Conservation (phyloP, 805 yeast species). For the Candida vaughaniae region DNA sequence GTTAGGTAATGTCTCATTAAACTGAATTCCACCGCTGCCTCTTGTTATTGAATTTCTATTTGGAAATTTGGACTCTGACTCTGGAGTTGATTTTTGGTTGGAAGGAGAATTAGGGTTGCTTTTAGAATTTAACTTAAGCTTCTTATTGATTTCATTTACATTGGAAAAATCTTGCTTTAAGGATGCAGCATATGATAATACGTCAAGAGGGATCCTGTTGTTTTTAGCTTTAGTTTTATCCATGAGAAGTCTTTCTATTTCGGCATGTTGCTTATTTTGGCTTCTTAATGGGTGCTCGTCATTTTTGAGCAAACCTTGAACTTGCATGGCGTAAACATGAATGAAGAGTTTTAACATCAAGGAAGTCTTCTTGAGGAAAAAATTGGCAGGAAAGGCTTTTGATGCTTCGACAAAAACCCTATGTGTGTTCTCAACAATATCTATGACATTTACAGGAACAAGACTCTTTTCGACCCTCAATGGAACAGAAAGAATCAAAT, state of each 20-base stretch:
- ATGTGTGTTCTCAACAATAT: conserved; percentile 28
- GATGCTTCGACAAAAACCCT: conserved; percentile 29
- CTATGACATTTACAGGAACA: conserved; percentile 47
- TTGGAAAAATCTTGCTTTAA: conserved; percentile 18
- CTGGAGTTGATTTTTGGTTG: background rate
- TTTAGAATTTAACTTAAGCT: conserved; percentile 3
- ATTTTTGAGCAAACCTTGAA: conserved; percentile 31
- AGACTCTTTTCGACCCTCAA: conserved; percentile 41
- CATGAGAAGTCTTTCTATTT: conserved; percentile 17
- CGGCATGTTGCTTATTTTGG: conserved; percentile 41
- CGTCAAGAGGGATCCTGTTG: conserved; percentile 31
- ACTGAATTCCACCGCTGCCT: background rate
- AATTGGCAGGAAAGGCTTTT: conserved; percentile 36
- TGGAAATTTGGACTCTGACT: background rate
- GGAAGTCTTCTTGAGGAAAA: conserved; percentile 51
- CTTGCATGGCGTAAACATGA: conserved; percentile 60
- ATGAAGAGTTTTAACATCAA: conserved; percentile 57
- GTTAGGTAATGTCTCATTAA: background rate
- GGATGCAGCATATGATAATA: conserved; percentile 42
- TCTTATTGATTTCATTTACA: conserved; percentile 5
- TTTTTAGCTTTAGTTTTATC: background rate
- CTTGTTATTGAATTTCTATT: background rate
- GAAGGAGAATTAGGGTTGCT: conserved; percentile 3
- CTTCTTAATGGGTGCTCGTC: conserved; percentile 32
- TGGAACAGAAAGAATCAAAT: conserved; percentile 54